Evolutionary conservation across 2,329 filamentous ascomycete genomes (phyloP).

Genomic region (Fusarium dimerum): DNA sequence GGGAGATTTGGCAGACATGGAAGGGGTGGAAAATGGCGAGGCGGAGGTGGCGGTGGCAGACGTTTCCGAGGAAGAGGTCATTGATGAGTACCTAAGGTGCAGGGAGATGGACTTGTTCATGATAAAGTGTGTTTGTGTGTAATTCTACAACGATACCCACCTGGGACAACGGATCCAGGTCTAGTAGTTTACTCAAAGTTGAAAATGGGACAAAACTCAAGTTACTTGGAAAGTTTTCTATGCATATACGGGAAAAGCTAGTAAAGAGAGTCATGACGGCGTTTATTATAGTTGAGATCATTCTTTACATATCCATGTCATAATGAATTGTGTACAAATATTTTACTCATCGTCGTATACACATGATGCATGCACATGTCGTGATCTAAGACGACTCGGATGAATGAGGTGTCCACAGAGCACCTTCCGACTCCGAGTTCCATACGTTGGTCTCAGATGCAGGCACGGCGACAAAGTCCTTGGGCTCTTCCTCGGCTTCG

Average conservation of each 20-base stretch:
- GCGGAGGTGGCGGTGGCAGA: constrained; percentile 34
- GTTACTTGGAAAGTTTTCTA: not conserved
- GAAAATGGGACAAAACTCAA: not conserved
- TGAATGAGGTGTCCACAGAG: constrained; percentile 45
- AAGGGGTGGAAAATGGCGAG: constrained; percentile 41
- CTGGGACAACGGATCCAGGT: not conserved
- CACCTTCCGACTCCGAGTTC: constrained; percentile 42
- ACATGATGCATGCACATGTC: constrained; percentile 5
- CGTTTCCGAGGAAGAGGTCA: constrained; percentile 39
- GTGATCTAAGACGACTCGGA: constrained; percentile 22
- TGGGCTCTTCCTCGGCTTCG: constrained; percentile 31
- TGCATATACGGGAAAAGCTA: constrained; percentile 18
- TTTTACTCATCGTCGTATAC: constrained; percentile 13
- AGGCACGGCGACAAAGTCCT: constrained; percentile 53
- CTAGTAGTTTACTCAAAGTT: not conserved
- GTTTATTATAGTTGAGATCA: constrained; percentile 31
- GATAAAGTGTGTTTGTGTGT: not conserved
- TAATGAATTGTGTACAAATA: constrained; percentile 21
- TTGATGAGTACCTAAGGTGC: constrained; percentile 10
- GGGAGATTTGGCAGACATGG: constrained; percentile 36
- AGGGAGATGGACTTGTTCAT: too few relatives aligned
- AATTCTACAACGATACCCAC: not conserved
- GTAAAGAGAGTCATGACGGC: constrained; percentile 31
- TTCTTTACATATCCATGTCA: constrained; percentile 27
- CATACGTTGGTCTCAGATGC: constrained; percentile 43